Conservation (phyloP, 2,329 filamentous ascomycete species). For the Harringtonia lauricola region DNA sequence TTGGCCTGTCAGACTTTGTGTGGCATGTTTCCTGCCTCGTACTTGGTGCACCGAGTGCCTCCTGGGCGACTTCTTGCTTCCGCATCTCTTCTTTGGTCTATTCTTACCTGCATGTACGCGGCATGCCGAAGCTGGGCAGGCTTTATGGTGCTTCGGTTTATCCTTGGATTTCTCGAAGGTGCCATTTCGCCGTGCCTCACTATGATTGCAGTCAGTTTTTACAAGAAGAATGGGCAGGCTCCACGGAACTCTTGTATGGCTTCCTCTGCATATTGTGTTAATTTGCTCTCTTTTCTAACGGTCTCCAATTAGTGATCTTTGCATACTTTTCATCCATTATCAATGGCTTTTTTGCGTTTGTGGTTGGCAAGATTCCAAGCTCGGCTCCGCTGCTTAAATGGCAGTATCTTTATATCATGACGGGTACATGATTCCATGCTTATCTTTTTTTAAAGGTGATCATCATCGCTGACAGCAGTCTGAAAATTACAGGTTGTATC, state of each 20-base stretch:
- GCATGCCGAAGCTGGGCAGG: conserved; percentile 16
- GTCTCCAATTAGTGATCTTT: conserved; percentile 12
- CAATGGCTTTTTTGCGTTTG: conserved; percentile 29
- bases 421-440: no score
- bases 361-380: conserved; percentile 48
- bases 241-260: conserved; percentile 1
- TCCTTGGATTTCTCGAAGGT: conserved; percentile 20
- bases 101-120: conserved; percentile 16
- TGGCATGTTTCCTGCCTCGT: conserved; percentile 16
- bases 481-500: no score
- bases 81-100: conserved; percentile 19
- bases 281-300: conserved; percentile 15
- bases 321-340: conserved; percentile 14
- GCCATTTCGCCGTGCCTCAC: conserved; percentile 20
- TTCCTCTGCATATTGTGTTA: neutral
- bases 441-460: no score
- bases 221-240: conserved; percentile 12
- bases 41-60: conserved; percentile 17
- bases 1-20: neutral
- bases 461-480: no score
- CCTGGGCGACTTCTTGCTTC: conserved; percentile 16
- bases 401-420: conserved; percentile 61
- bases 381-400: conserved; percentile 38
- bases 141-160: conserved; percentile 19
- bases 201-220: conserved; percentile 20